Evolutionary conservation across 192 early-diverging fungal species (phyloP).

Genomic region (Physocladia obscura): DNA sequence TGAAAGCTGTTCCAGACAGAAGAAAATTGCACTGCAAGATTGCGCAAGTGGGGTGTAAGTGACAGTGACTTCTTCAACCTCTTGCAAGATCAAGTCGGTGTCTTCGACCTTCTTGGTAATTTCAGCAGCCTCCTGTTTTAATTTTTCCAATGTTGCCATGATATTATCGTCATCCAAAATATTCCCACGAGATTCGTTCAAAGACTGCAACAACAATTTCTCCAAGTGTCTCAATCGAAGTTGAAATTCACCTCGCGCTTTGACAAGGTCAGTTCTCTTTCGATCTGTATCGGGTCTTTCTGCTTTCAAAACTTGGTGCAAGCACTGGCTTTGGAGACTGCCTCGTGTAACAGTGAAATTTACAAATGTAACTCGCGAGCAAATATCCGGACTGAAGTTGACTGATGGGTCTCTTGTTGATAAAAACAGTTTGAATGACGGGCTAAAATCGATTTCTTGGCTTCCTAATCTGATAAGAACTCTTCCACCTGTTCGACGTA

Average conservation of each 20-base stretch:
- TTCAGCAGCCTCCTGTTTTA: slow-evolving; percentile 96
- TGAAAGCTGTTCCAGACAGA: slow-evolving; percentile 93
- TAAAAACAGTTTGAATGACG: slow-evolving; percentile 91
- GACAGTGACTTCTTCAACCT: slow-evolving; percentile 89
- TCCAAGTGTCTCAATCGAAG: slow-evolving; percentile 89
- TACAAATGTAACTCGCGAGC: slow-evolving; percentile 96
- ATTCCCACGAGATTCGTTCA: slow-evolving; percentile 94
- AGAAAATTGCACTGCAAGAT: slow-evolving; percentile 90
- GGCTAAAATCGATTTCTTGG: slow-evolving; percentile 99
- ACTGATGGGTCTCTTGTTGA: slow-evolving; percentile 93
- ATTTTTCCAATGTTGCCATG: slow-evolving; percentile 87
- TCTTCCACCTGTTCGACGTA: slow-evolving; percentile 93
- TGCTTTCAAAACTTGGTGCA: slow-evolving; percentile 91
- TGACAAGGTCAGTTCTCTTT: slow-evolving; percentile 87
- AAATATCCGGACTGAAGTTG: slow-evolving; percentile 93
- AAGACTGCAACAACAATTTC: slow-evolving; percentile 85
- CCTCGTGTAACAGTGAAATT: slow-evolving; percentile 98
- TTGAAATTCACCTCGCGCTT: slow-evolving; percentile 96
- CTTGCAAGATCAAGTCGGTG: slow-evolving; percentile 90
- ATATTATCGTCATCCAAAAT: slow-evolving; percentile 97
- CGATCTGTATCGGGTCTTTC: slow-evolving; percentile 95
- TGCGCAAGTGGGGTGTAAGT: slow-evolving; percentile 90
- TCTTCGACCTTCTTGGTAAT: slow-evolving; percentile 88
- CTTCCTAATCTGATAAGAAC: slow-evolving; percentile 92
- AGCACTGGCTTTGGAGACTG: slow-evolving; percentile 95